These are phyloP conservation scores for Fusarium sp. DNA, from an alignment of 2,329 filamentous ascomycete genomes.

Conservation along the genomic window DNA sequence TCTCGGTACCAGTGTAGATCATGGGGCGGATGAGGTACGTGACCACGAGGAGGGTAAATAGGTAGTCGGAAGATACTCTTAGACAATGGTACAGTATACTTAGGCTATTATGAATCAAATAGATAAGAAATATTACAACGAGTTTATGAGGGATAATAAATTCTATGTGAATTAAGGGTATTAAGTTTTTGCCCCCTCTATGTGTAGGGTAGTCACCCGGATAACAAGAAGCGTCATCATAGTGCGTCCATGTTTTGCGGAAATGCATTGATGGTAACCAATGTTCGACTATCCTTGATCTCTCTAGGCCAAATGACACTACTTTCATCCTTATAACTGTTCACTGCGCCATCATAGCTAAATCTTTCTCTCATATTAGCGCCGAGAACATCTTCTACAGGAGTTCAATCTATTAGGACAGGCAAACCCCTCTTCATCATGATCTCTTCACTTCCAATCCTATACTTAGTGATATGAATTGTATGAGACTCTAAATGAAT, in stretches of 20 bases:
- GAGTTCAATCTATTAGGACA: background rate
- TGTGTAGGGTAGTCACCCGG: background rate
- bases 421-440: background rate
- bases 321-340: rapidly evolving
- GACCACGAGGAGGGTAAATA: background rate
- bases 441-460: background rate
- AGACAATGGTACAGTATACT: background rate
- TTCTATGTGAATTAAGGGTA: background rate
- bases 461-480: background rate
- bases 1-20: too few species aligned
- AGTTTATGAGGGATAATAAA: background rate
- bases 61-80: background rate
- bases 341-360: background rate
- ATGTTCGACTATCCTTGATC: background rate
- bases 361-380: too few species aligned
- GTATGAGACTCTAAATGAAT: background rate
- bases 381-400: too few species aligned
- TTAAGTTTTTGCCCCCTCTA: background rate
- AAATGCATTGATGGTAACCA: background rate
- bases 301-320: background rate
- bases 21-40: background rate
- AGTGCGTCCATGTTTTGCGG: background rate
- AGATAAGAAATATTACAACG: background rate
- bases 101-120: background rate
- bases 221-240: background rate